Percentiles rank a stretch among this genome's conserved stretches.
Conservation (phyloP, 139 green algal genomes). For the Parachlorella kessleri region DNA sequence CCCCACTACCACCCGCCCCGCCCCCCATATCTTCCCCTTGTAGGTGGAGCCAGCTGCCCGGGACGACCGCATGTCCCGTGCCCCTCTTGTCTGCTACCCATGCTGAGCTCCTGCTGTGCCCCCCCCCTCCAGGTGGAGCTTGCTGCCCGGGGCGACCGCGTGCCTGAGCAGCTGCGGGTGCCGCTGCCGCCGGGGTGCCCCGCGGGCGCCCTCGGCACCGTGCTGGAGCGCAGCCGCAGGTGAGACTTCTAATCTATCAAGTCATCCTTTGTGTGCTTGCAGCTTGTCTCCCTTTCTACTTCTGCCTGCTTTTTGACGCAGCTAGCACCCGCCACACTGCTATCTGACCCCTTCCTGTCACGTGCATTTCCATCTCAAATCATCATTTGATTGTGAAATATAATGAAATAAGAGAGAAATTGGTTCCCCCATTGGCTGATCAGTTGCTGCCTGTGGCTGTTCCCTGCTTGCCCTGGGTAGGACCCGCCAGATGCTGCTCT, state of each 20-base stretch:
- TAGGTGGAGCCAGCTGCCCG: too few species aligned
- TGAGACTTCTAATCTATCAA: background rate
- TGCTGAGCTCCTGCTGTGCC: background rate
- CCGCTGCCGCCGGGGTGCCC: background rate
- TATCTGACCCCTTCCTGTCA: too few species aligned
- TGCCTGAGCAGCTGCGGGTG: slow-evolving; percentile 12
- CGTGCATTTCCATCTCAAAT: too few species aligned
- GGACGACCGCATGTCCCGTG: too few species aligned
- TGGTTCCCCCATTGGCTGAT: too few species aligned
- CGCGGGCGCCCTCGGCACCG: slow-evolving; percentile 45
- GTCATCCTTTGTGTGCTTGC: background rate
- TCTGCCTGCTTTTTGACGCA: background rate
- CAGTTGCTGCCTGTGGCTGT: too few species aligned
- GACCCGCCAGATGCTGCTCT: background rate
- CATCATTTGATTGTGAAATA: too few species aligned
- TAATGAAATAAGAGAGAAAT: too few species aligned
- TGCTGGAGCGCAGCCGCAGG: slow-evolving; percentile 76
- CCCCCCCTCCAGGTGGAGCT: background rate
- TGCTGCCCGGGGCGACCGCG: background rate
- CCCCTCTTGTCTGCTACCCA: too few species aligned
- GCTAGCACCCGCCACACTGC: background rate
- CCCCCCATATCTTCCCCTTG: too few species aligned
- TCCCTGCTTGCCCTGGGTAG: background rate
- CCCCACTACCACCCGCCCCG: too few species aligned
- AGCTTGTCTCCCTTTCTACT: background rate